These are phyloP conservation scores for Botrytis fabae DNA, from an alignment of 2,329 filamentous ascomycete species.

Conservation along the genomic window DNA sequence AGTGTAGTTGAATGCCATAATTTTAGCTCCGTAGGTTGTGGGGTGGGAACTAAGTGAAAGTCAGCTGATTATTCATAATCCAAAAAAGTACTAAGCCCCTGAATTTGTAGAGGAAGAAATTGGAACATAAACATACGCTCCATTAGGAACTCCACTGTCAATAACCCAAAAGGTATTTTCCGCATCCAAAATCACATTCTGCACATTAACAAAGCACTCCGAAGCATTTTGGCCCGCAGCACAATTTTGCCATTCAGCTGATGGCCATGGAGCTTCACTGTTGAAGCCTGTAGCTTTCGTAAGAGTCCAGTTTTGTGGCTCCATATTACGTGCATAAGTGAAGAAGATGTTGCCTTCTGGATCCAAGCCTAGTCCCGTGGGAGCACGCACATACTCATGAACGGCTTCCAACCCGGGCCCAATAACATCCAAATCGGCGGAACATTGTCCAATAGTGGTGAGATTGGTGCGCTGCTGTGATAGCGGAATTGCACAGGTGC, in stretches of 20 bases:
- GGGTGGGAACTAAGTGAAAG: not conserved
- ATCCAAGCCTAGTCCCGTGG: not conserved
- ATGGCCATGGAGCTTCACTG: conserved; percentile 10
- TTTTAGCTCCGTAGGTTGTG: not conserved
- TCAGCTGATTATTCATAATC: not conserved
- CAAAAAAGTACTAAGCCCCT: not conserved
- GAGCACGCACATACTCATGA: not conserved
- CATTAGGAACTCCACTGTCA: conserved; percentile 8
- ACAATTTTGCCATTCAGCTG: conserved; percentile 10
- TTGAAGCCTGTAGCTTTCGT: conserved; percentile 1
- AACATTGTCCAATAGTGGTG: not conserved
- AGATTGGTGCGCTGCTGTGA: not conserved
- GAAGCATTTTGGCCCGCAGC: conserved; percentile 4
- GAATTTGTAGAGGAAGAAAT: not conserved
- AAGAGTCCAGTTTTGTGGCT: conserved; percentile 6
- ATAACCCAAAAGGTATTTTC: not conserved
- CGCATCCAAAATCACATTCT: conserved; percentile 6
- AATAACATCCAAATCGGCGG: conserved; percentile 9
- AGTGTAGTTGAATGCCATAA: conserved; percentile 11
- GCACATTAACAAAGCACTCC: conserved; percentile 2
- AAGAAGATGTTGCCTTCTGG: conserved; percentile 4
- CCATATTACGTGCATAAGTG: conserved; percentile 8
- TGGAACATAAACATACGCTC: not conserved
- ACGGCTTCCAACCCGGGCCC: not conserved
- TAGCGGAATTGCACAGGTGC: not conserved